Evolutionary conservation across 2,329 filamentous ascomycete genomes (phyloP).

Genomic region (Exophiala phaeomuriformis): DNA sequence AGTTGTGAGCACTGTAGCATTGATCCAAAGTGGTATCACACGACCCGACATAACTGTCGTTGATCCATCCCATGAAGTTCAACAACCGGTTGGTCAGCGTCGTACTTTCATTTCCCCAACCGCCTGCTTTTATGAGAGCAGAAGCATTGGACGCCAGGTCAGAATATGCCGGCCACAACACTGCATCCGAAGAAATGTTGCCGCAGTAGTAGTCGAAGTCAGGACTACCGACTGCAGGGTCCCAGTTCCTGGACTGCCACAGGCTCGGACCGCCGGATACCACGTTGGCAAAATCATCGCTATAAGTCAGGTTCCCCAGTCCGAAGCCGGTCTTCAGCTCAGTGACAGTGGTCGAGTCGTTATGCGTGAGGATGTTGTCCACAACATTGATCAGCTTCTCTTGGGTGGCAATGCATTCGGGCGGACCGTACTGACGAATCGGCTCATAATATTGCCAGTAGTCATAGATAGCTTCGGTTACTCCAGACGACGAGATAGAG

Average conservation of each 20-base stretch:
- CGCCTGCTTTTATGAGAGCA: constrained; percentile 42
- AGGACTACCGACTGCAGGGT: constrained; percentile 46
- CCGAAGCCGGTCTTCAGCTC: constrained; percentile 49
- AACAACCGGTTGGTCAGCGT: constrained; percentile 46
- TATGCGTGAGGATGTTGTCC: constrained; percentile 51
- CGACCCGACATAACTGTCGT: constrained; percentile 36
- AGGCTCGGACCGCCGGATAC: constrained; percentile 40
- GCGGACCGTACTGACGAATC: constrained; percentile 49
- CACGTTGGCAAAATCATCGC: constrained; percentile 48
- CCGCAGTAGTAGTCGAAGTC: constrained; percentile 49
- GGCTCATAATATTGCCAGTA: constrained; percentile 62
- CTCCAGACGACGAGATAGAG: constrained; percentile 71
- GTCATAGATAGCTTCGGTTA: constrained; percentile 69
- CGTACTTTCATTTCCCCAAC: constrained; percentile 38
- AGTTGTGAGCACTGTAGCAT: constrained; percentile 47
- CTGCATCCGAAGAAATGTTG: constrained; percentile 45
- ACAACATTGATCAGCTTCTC: constrained; percentile 54
- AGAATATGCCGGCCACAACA: constrained; percentile 40
- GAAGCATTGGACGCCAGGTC: constrained; percentile 36
- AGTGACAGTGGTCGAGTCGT: constrained; percentile 38
- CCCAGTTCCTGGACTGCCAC: constrained; percentile 56
- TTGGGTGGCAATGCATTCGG: constrained; percentile 57
- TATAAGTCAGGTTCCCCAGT: constrained; percentile 34
- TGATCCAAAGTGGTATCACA: constrained; percentile 43
- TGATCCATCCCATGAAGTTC: constrained; percentile 52